These are phyloP conservation scores for Sugiyamaella xylanicola DNA, from an alignment of 1,139 yeast genomes.

Conservation along the genomic window DNA sequence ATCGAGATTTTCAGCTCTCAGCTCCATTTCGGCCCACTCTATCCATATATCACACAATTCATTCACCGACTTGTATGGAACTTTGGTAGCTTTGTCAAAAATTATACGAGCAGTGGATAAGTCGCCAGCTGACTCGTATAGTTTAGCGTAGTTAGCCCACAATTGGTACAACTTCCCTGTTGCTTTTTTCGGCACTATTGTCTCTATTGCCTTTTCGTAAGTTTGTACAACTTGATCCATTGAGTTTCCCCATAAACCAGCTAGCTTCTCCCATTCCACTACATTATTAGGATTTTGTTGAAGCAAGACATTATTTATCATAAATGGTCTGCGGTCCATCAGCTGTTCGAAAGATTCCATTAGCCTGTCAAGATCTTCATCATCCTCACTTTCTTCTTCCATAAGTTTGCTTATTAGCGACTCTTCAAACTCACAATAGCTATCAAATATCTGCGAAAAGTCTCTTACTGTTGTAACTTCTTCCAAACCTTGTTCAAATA, in stretches of 20 bases:
- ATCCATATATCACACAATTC: slow-evolving; percentile 72
- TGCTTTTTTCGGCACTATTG: slow-evolving; percentile 64
- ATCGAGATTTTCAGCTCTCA: slow-evolving; percentile 53
- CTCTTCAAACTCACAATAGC: slow-evolving; percentile 66
- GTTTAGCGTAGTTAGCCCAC: slow-evolving; percentile 71
- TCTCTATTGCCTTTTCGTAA: slow-evolving; percentile 66
- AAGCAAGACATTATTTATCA: slow-evolving; percentile 66
- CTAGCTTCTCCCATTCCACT: slow-evolving; percentile 68
- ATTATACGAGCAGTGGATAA: slow-evolving; percentile 61
- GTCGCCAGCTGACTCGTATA: slow-evolving; percentile 58
- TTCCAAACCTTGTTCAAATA: slow-evolving; percentile 52
- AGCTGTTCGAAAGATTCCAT: slow-evolving; percentile 58
- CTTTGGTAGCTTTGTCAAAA: slow-evolving; percentile 65
- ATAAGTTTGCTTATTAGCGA: slow-evolving; percentile 47
- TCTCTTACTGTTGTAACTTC: slow-evolving; percentile 58
- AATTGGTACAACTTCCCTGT: slow-evolving; percentile 46
- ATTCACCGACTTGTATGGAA: slow-evolving; percentile 63
- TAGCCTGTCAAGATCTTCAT: slow-evolving; percentile 44
- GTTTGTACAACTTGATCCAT: slow-evolving; percentile 53
- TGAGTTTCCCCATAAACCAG: slow-evolving; percentile 48
- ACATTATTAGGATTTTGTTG: slow-evolving; percentile 65
- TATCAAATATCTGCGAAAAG: slow-evolving; percentile 65
- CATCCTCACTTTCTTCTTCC: slow-evolving; percentile 35
- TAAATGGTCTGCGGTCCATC: slow-evolving; percentile 55
- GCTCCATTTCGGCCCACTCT: slow-evolving; percentile 70